These are phyloP conservation scores for Clonostachys rhizophaga DNA, from an alignment of 2,329 filamentous ascomycete species.

Conservation along the genomic window DNA sequence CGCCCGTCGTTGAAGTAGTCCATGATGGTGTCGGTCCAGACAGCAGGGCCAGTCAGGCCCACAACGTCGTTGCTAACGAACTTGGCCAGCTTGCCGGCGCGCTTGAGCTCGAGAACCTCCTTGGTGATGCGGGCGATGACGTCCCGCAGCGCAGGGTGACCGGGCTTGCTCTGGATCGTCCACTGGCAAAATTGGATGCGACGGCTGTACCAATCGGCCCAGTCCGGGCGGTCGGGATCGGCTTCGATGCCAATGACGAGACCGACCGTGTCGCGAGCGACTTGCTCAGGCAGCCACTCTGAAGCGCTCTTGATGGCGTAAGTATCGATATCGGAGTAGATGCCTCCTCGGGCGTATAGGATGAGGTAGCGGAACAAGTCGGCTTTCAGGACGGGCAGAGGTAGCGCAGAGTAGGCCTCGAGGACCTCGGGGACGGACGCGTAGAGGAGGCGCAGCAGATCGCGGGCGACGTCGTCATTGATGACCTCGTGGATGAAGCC, in stretches of 20 bases:
- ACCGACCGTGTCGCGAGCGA: slow-evolving; percentile 75
- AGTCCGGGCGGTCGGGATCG: slow-evolving; percentile 88
- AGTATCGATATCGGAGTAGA: slow-evolving; percentile 92
- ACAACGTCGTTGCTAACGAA: slow-evolving; percentile 69
- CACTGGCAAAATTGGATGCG: slow-evolving; percentile 98
- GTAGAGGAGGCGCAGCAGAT: slow-evolving; percentile 83
- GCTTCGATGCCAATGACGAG: slow-evolving; percentile 94
- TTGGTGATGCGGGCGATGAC: slow-evolving; percentile 83
- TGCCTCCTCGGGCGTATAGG: slow-evolving; percentile 53
- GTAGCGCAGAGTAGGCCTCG: slow-evolving; percentile 70
- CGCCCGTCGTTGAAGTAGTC: slow-evolving; percentile 87
- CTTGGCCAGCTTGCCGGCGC: slow-evolving; percentile 55
- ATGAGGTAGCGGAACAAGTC: slow-evolving; percentile 77
- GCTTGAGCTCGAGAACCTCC: slow-evolving; percentile 72
- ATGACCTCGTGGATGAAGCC: slow-evolving; percentile 96
- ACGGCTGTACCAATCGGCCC: slow-evolving; percentile 93
- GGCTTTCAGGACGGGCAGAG: slow-evolving; percentile 70
- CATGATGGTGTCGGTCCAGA: slow-evolving; percentile 94
- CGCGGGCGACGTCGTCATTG: slow-evolving; percentile 79
- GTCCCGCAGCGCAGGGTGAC: slow-evolving; percentile 86
- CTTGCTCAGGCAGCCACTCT: slow-evolving; percentile 79
- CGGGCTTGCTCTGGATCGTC: slow-evolving; percentile 95
- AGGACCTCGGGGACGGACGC: slow-evolving; percentile 74
- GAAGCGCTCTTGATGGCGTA: slow-evolving; percentile 75
- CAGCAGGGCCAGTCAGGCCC: slow-evolving; percentile 88